These are phyloP conservation scores for Backusella liffmaniae DNA, from an alignment of 192 early-diverging fungal species.

Conservation along the genomic window DNA sequence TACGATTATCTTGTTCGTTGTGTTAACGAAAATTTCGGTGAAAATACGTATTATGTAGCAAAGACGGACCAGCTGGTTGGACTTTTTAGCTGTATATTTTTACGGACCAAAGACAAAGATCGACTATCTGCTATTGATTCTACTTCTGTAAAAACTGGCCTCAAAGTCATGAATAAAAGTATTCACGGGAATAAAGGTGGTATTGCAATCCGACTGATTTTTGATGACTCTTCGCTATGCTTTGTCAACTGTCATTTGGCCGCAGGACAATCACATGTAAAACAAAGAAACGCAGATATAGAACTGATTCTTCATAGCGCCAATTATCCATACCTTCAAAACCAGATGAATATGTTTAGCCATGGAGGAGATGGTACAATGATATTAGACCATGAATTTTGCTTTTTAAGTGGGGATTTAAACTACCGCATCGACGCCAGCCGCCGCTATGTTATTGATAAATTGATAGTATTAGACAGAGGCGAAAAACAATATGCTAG, in stretches of 20 bases:
- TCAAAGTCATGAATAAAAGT: conserved; percentile 63
- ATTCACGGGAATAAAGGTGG: conserved; percentile 90
- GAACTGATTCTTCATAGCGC: conserved; percentile 59
- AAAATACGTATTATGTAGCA: conserved; percentile 58
- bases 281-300: conserved; percentile 71
- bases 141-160: conserved; percentile 83
- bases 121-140: conserved; percentile 59
- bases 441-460: conserved; percentile 62
- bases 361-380: conserved; percentile 75
- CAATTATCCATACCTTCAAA: conserved; percentile 17
- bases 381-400: conserved; percentile 74
- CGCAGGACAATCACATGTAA: conserved; percentile 73
- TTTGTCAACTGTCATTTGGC: conserved; percentile 88
- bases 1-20: conserved; percentile 63
- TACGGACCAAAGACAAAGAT: conserved; percentile 54
- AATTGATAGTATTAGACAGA: background rate
- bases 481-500: background rate
- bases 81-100: conserved; percentile 85
- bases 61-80: conserved; percentile 86
- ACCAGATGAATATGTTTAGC: conserved; percentile 50
- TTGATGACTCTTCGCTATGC: conserved; percentile 78
- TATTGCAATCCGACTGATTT: conserved; percentile 67
- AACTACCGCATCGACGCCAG: conserved; percentile 85
- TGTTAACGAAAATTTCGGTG: conserved; percentile 52
- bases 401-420: conserved; percentile 83